Base-by-base conservation (phyloP, 148 eudicot genomes). In the Chenopodium quinoa region DNA sequence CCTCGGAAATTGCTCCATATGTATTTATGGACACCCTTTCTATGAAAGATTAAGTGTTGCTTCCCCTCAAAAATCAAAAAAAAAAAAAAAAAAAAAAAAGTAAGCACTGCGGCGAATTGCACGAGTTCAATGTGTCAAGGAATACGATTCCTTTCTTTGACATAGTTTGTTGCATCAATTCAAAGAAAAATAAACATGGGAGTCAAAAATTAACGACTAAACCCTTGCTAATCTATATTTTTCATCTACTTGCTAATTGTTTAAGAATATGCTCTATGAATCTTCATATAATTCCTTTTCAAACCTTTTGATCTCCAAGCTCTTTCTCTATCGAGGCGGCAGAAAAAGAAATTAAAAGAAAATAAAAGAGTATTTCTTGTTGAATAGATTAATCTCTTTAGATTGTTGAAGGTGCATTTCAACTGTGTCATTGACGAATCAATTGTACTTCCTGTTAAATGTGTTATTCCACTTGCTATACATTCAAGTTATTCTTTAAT, bases 401-500 rank as follows among this genome's bases (percentile, higher is more conserved):
- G 72, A 71, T 10, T 52, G 2, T 10, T 40, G 54, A 13, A 79
- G 82, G 84, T 86, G 88, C 84, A 83, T 83, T 83, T 78, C 84
- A 75, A 74, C 75, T 75, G 86, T 86, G 86, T 80, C 76, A 73
- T 68, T 66, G 79, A 86, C 79, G 27, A 83, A 73, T 80, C 69
- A 54, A 80, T 72, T 40, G 47, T 62, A 54, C 73, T 40, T 40
- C 44, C 56, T 56, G 46, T 8, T n/a, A 56, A 13, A 73, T 72
- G 63, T n/a, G 20, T 47, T 73, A 40, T 83, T 71, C 48, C 81
- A 63, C 76, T 71, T 47, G 73, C 56, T 22, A 7, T 62, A 62
- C 8, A 22, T 12, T 62, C 25, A n/a, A 62, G 25, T 62, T 62
- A 56, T 67, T 20, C 19, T 46, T 17, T 70, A 76, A 11, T 37